Evolutionary conservation across 192 early-diverging fungal genomes (phyloP), one percentile per base, ranked within the genome.

Genomic region (Umbelopsis isabellina): DNA sequence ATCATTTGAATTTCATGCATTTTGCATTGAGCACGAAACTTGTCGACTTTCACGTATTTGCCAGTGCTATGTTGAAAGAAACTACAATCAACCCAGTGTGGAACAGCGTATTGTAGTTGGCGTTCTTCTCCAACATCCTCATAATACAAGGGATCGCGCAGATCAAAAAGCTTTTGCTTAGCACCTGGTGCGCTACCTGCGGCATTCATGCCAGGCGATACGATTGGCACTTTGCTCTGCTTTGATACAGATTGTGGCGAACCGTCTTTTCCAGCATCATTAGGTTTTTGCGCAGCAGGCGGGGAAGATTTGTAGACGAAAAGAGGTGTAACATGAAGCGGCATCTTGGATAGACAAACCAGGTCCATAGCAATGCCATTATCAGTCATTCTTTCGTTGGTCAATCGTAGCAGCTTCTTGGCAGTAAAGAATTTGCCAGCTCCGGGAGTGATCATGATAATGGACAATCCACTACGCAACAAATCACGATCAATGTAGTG

Each of bases 401-500:
- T 99, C 72, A 99, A 75, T n/a, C 97, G 85, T 16, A 94, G 77
- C 18, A 97, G 77, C 51, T 83, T 85, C 71, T 95, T 94, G 71
- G 91, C 85, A 46, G 95, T 95, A 49, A 94, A 88, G 79, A 96
- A 98, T 45, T 92, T 86, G 1, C 97, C 97, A 11, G 93, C 84
- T 11, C 94, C 93, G 9, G 97, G 92, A 0, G 95, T 97, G 30
- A 98, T 84, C 46, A 98, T 83, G 5, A 97, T 87, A 9, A 96
- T 95, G 25, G 91, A 90, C 4, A 96, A 84, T 47, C 94, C 96
- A 6, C 95, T 99, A 45, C 96, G 83, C 51, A 92, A 79, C 27
- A 98, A 77, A 82, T 98, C 97, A n/a, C 97, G 89, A 77, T 97
- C 94, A 35, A 97, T 91, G 76, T 94, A 95, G 74, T 96, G 94